Evolutionary conservation across 495 filamentous ascomycete genomes (phyloP).

Genomic region (Penicillium roqueforti): DNA sequence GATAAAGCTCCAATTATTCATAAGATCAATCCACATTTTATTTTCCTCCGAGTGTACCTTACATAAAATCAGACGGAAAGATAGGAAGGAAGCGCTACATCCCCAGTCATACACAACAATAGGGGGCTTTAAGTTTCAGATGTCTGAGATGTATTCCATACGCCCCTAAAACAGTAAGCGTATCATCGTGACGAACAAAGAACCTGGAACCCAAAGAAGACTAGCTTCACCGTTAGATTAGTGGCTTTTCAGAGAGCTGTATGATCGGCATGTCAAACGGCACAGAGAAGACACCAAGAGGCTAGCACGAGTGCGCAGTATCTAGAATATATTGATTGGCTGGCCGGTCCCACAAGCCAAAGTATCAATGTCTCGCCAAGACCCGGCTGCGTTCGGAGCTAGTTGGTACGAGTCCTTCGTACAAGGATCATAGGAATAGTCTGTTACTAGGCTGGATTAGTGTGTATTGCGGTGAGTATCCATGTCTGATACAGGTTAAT

Average conservation of each 20-base stretch:
- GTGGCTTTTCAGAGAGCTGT: slow-evolving; percentile 3
- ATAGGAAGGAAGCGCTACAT: neutral
- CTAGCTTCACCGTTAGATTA: slow-evolving; percentile 11
- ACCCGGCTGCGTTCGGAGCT: too few species aligned
- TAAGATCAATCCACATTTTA: neutral
- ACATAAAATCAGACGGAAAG: too few species aligned
- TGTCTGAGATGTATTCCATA: too few species aligned
- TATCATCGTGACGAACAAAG: neutral
- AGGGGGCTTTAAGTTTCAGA: too few species aligned
- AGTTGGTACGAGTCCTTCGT: neutral
- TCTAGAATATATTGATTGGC: neutral
- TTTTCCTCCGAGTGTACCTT: too few species aligned
- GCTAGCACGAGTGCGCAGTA: neutral
- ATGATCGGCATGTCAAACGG: slow-evolving; percentile 18
- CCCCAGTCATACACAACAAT: too few species aligned
- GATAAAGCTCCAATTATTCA: neutral
- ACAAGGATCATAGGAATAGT: neutral
- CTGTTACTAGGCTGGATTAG: neutral
- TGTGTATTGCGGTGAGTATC: neutral
- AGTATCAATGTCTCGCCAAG: neutral
- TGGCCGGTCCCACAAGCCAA: neutral
- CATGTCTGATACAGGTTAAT: neutral
- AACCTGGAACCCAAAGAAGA: neutral
- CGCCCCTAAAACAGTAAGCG: neutral
- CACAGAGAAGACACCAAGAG: neutral